Percentiles rank a stretch among this genome's conserved stretches.
These are phyloP conservation scores for Chamaecrista fasciculata DNA, from an alignment of 306 rosid species.

Conservation along the genomic window DNA sequence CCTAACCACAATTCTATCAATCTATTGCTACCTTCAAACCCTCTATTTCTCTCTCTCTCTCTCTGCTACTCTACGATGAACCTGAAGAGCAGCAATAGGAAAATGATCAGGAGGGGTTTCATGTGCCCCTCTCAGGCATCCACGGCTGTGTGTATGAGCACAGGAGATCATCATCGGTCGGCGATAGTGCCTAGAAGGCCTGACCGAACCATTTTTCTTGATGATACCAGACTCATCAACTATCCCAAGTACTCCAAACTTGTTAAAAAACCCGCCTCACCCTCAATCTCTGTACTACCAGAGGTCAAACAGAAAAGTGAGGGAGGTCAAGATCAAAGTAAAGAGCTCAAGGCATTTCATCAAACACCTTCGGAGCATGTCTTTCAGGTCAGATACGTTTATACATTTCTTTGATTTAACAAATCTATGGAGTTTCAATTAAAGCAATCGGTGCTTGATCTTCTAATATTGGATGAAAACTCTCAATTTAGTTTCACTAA, in stretches of 20 bases:
- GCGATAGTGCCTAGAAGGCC: slow-evolving; percentile 48
- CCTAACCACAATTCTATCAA: too few relatives aligned
- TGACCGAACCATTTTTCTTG: slow-evolving; percentile 29
- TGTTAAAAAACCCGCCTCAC: slow-evolving; percentile 41
- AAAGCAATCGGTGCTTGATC: background rate
- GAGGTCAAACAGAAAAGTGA: slow-evolving; percentile 19
- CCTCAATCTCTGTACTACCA: slow-evolving; percentile 23
- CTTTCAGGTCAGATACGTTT: slow-evolving; percentile 55
- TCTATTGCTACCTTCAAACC: background rate
- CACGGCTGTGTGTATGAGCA: slow-evolving; percentile 71
- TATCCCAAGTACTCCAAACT: slow-evolving; percentile 60
- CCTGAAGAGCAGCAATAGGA: slow-evolving; percentile 35
- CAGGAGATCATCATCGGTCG: slow-evolving; percentile 49
- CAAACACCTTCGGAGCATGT: slow-evolving; percentile 41
- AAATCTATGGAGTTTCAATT: background rate
- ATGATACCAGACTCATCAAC: slow-evolving; percentile 38
- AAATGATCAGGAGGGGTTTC: slow-evolving; percentile 54
- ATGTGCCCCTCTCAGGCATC: slow-evolving; percentile 75
- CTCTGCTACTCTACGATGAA: slow-evolving; percentile 31
- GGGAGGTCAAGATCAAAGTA: slow-evolving; percentile 9
- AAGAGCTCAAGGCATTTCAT: slow-evolving; percentile 37
- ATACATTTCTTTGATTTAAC: background rate
- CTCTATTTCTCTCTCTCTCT: slow-evolving; percentile 3
- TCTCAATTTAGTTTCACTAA: slow-evolving; percentile 5
- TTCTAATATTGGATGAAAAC: background rate